Evolutionary conservation across 331 rosid species (phyloP).

Genomic region (Malus hybrid): DNA sequence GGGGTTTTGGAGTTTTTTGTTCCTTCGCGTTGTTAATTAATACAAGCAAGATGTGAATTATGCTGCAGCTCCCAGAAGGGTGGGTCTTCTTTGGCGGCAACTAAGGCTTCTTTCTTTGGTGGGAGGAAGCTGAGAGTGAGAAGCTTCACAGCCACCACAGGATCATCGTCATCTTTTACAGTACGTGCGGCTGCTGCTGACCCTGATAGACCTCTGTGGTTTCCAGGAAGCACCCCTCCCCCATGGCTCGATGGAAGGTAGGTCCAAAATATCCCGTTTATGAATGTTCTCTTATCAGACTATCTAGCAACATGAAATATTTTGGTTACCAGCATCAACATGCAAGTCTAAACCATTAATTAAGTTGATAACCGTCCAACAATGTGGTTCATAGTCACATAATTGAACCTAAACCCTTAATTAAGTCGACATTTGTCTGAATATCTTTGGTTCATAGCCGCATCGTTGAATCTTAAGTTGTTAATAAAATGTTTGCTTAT

Average conservation of each 20-base stretch:
- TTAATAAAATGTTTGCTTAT: no score
- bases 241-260: conserved; percentile 70
- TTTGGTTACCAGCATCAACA: no score
- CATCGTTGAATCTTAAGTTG: no score
- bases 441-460: no score
- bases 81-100: conserved; percentile 26
- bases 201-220: conserved; percentile 62
- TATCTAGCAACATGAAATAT: neutral
- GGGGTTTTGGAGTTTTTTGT: neutral
- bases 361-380: no score
- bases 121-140: conserved; percentile 48
- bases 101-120: conserved; percentile 35
- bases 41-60: neutral
- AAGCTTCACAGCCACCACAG: conserved; percentile 7
- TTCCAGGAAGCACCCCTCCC: conserved; percentile 74
- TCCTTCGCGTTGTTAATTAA: neutral
- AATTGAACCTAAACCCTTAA: no score
- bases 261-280: neutral
- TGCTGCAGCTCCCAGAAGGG: conserved; percentile 48
- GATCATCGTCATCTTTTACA: conserved; percentile 14
- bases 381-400: no score
- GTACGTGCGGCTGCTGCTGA: conserved; percentile 49
- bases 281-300: neutral
- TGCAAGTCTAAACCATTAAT: no score
- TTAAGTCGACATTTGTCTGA: no score